phyloP scores from a whole-genome alignment of 2,329 filamentous ascomycete species.

The Alternaria novae-zelandiae region DNA sequence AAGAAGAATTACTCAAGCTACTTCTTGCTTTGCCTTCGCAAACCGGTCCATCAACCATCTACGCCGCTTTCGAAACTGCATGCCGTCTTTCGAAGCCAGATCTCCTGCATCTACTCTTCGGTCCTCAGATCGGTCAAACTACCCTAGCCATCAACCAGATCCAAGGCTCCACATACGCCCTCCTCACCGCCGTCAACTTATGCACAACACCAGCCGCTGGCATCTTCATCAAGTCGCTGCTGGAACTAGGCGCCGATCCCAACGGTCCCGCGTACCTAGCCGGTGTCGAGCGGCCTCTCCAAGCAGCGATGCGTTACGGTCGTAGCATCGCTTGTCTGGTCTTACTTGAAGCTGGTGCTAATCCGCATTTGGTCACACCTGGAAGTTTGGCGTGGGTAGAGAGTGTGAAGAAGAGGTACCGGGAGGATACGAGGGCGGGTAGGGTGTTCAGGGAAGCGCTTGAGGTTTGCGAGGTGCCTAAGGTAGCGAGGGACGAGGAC shows the following conservation, averaged over 20 bases:
- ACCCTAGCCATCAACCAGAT: not conserved
- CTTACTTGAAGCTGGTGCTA: not conserved
- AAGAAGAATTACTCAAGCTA: rapidly evolving
- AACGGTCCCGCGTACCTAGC: not conserved
- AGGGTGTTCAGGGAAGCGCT: not conserved
- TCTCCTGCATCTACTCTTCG: not conserved
- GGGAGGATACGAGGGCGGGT: not conserved
- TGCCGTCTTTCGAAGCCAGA: not conserved
- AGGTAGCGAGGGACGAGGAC: not conserved
- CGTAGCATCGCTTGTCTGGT: not conserved
- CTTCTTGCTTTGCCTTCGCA: not conserved
- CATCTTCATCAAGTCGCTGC: not conserved
- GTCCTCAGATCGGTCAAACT: not conserved
- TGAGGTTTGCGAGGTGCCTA: not conserved
- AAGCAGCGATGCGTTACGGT: not conserved
- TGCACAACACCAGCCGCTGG: no score
- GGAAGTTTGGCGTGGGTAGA: no score
- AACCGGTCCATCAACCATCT: not conserved
- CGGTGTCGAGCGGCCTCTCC: not conserved
- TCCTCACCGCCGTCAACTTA: not conserved
- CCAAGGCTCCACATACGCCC: not conserved
- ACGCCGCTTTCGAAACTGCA: not conserved
- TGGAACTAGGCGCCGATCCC: not conserved
- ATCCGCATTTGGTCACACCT: not conserved
- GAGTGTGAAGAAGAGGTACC: not conserved